Evolutionary conservation across 1,284 basidiomycete species (phyloP), one percentile per base, ranked within the genome.

Genomic region (Sparassis latifolia): DNA sequence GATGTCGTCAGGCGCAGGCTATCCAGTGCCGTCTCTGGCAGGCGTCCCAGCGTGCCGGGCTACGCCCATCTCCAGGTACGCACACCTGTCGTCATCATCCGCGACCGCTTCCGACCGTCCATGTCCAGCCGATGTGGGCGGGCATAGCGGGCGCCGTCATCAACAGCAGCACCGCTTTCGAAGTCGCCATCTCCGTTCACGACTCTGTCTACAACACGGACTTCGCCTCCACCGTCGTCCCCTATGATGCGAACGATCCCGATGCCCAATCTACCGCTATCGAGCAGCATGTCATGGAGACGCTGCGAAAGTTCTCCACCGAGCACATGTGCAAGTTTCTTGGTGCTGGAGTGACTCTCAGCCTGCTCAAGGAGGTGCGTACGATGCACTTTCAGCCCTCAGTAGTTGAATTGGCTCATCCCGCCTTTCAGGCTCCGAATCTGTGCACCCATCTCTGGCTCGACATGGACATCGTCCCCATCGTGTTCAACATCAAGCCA

Each of bases 321-420:
- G 83, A 86, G 58, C 87, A 89, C 63, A 67, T 88, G 31, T 86
- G 86, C 77, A 90, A 90, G 74, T 90, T 90, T 73, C 74, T 90
- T 53, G 87, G 86, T 50, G 75, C 76, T 5, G 78, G 78, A 58
- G 70, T 80, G 44, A 77, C 79, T 33, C 65, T 79, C 51, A 60
- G 60, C 50, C 66, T 79, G 54, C 66, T 79, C 55, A 69, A 66
- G 49, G 75, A 78, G 68, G 75, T 75, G 44, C 44, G 54, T 57
- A 29, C 12, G 20, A n/a, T 43, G 27, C 41, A 31, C 37, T 27
- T 20, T 20, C 20, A 20, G 20, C 20, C 20, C 20, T 20, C 20
- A 20, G 20, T 20, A 20, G 20, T 20, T 20, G 20, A 20, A 20
- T 20, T 20, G 20, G 20, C 20, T 20, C 20, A 20, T 20, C 20